phyloP scores from a whole-genome alignment of 2,329 filamentous ascomycete species.

The Penicillium sp. region DNA sequence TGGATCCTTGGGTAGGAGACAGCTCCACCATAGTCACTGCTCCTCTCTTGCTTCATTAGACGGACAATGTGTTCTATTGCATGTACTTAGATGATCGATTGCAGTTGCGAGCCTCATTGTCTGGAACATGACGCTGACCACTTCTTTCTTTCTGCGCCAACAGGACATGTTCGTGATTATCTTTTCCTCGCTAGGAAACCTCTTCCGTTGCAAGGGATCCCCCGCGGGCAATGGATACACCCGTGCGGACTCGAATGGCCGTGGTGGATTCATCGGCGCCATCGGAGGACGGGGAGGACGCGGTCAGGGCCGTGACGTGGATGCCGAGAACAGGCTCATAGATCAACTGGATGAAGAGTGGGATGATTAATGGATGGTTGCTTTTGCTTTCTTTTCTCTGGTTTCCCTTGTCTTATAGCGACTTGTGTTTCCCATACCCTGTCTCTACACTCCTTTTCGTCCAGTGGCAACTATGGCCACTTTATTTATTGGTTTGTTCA shows the following conservation, averaged over 20 bases:
- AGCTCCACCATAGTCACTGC: conserved; percentile 6
- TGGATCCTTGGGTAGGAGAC: neutral
- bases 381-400: neutral
- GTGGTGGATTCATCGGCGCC: conserved; percentile 36
- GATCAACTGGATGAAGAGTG: conserved; percentile 96
- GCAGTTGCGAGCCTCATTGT: conserved; percentile 1
- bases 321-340: conserved; percentile 91
- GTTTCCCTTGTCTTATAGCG: neutral
- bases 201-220: conserved; percentile 39
- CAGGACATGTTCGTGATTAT: conserved; percentile 51
- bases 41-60: conserved; percentile 4
- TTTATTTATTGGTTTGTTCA: neutral
- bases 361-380: conserved; percentile 62
- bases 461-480: neutral
- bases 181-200: conserved; percentile 46
- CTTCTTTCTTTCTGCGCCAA: conserved; percentile 12
- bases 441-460: neutral
- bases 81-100: conserved; percentile 2
- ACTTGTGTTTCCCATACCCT: neutral
- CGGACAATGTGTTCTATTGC: neutral
- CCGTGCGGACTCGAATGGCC: conserved; percentile 29
- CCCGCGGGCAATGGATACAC: conserved; percentile 35
- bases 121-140: conserved; percentile 16
- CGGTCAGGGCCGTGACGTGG: conserved; percentile 46
- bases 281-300: conserved; percentile 34